phyloP scores from a whole-genome alignment of 352 stramenopile genomes.

The Blastocystis sp. region DNA sequence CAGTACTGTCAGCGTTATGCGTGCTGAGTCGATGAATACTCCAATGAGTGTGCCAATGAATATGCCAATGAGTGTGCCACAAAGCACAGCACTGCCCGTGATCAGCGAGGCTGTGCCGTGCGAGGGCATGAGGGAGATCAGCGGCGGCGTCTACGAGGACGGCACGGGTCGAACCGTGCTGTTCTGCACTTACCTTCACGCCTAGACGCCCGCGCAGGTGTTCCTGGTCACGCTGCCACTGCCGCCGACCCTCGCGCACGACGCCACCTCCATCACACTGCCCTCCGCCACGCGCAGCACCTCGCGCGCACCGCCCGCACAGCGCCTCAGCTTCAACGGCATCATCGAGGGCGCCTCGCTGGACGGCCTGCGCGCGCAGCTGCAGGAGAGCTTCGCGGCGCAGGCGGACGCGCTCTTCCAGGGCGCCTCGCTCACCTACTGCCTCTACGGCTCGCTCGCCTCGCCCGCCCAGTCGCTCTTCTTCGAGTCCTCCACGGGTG shows the following conservation, averaged over 20 bases:
- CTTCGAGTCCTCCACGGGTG: neutral
- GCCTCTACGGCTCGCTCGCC: conserved; percentile 8
- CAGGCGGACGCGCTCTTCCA: neutral
- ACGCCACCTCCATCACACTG: neutral
- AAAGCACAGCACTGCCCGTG: neutral
- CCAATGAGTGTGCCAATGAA: too few relatives aligned
- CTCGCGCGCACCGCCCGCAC: neutral
- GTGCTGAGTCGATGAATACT: too few relatives aligned
- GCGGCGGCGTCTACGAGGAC: conserved; percentile 58
- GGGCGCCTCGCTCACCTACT: neutral
- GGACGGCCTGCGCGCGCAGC: too few relatives aligned
- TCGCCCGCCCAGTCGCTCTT: neutral
- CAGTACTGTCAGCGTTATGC: neutral
- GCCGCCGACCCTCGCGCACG: neutral
- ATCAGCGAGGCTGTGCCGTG: neutral
- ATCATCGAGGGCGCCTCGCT: neutral
- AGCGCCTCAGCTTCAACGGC: neutral
- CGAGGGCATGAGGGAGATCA: conserved; percentile 49
- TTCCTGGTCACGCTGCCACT: neutral
- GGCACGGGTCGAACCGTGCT: neutral
- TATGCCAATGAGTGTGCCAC: too few relatives aligned
- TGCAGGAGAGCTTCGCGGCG: neutral
- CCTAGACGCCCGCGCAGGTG: neutral
- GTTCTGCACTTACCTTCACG: too few relatives aligned
- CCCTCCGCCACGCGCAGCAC: neutral